phyloP scores from a whole-genome alignment of 1,284 basidiomycete genomes.

The Boletus subluridellus region DNA sequence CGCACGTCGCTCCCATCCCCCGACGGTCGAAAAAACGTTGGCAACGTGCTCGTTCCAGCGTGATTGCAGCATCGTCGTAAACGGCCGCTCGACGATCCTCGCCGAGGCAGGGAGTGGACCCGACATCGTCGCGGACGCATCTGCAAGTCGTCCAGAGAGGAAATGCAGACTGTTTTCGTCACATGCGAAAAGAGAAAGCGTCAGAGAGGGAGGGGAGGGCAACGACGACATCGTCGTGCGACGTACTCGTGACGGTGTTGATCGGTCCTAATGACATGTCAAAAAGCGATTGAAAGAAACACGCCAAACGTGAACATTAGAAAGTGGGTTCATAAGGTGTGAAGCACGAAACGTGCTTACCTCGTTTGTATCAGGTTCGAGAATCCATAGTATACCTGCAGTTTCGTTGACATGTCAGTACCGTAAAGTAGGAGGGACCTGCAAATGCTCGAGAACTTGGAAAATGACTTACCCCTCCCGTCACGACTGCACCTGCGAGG shows the following conservation, averaged over 20 bases:
- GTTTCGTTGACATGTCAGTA: background rate
- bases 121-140: constrained; percentile 41
- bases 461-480: constrained; percentile 47
- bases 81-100: constrained; percentile 43
- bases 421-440: no score
- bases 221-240: background rate
- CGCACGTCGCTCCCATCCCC: constrained; percentile 42
- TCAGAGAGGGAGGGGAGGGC: background rate
- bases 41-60: constrained; percentile 54
- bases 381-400: constrained; percentile 59
- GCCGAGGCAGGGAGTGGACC: constrained; percentile 51
- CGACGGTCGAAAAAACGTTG: constrained; percentile 39
- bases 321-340: background rate
- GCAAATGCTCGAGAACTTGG: background rate
- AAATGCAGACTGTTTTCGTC: constrained; percentile 40
- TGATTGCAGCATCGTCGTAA: constrained; percentile 43
- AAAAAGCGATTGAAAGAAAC: background rate
- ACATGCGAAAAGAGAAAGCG: background rate
- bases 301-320: background rate
- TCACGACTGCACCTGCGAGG: constrained; percentile 54
- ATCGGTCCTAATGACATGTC: constrained; percentile 40
- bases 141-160: constrained; percentile 47
- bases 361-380: constrained; percentile 53
- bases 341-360: constrained; percentile 26
- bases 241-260: constrained; percentile 48